phyloP scores from a whole-genome alignment of 352 stramenopile species.

The Phytophthora lateralis region DNA sequence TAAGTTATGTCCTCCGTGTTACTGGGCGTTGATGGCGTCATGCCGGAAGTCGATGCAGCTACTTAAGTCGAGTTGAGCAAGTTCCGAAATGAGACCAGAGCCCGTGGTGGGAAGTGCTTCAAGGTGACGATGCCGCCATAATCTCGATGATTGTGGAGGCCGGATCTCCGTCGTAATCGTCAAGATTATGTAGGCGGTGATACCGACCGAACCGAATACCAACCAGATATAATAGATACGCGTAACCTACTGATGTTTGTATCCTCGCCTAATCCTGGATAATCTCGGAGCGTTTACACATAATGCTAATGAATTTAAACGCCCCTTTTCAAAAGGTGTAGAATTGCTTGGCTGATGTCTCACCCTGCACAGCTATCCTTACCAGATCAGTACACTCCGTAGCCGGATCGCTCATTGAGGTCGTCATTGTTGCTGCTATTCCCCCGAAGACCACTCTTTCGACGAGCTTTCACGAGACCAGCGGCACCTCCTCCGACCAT shows the following conservation, averaged over 20 bases:
- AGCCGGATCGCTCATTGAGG: conserved; percentile 10
- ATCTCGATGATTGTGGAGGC: conserved; percentile 22
- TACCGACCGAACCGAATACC: no score
- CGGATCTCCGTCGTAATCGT: not conserved
- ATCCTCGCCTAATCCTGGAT: no score
- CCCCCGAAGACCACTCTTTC: conserved; percentile 55
- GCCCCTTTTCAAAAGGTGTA: conserved; percentile 3
- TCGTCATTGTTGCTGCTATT: conserved; percentile 55
- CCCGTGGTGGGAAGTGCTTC: not conserved
- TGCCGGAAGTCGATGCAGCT: not conserved
- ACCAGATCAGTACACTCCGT: conserved; percentile 24
- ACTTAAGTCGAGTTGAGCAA: not conserved
- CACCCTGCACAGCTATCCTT: not conserved
- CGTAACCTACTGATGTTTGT: no score
- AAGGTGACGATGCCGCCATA: conserved; percentile 11
- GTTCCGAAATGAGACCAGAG: conserved; percentile 14
- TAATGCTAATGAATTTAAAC: not conserved
- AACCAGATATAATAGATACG: no score
- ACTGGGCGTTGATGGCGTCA: not conserved
- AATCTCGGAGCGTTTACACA: no score
- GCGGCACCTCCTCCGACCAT: conserved; percentile 58
- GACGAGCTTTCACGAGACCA: conserved; percentile 71
- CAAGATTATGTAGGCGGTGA: conserved; percentile 2
- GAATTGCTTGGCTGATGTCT: conserved; percentile 6
- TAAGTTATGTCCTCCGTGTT: conserved; percentile 3